These are phyloP conservation scores for Thymus mandschuricus DNA, from an alignment of 257 asterid genomes.

Conservation along the genomic window DNA sequence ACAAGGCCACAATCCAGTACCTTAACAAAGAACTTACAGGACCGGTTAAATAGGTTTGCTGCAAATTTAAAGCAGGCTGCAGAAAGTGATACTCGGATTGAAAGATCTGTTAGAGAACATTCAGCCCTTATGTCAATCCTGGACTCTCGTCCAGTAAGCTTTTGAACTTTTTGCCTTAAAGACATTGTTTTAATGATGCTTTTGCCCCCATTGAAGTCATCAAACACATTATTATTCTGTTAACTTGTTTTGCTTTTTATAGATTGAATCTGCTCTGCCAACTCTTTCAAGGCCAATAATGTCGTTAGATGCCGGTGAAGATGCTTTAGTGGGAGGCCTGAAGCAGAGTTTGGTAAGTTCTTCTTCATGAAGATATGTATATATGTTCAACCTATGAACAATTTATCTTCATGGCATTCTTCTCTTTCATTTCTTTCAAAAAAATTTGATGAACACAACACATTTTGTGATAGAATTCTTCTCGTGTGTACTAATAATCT, in stretches of 20 bases:
- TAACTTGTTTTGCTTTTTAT: constrained; percentile 36
- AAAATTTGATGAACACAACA: background rate
- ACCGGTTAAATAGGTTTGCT: constrained; percentile 84
- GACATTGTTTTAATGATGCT: constrained; percentile 6
- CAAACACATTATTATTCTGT: constrained; percentile 21
- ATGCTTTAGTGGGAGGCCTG: constrained; percentile 79
- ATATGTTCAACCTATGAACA: constrained; percentile 14
- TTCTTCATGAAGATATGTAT: constrained; percentile 27
- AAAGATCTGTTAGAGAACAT: constrained; percentile 89
- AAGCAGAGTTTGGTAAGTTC: constrained; percentile 88
- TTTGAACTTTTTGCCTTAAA: constrained; percentile 24
- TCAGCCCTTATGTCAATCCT: constrained; percentile 82
- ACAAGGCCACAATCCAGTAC: constrained; percentile 95
- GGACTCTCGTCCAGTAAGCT: constrained; percentile 75
- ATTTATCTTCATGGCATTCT: background rate
- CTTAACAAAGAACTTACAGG: constrained; percentile 77
- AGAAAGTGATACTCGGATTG: constrained; percentile 91
- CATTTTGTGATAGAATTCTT: background rate
- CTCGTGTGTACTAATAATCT: background rate
- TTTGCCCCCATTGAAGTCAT: constrained; percentile 10
- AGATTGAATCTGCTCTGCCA: constrained; percentile 96
- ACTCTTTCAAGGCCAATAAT: constrained; percentile 85
- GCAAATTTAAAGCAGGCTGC: constrained; percentile 89
- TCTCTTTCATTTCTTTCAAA: background rate
- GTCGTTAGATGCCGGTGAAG: constrained; percentile 89